phyloP scores from a whole-genome alignment of 805 yeast genomes.

The Metschnikowia proteae region DNA sequence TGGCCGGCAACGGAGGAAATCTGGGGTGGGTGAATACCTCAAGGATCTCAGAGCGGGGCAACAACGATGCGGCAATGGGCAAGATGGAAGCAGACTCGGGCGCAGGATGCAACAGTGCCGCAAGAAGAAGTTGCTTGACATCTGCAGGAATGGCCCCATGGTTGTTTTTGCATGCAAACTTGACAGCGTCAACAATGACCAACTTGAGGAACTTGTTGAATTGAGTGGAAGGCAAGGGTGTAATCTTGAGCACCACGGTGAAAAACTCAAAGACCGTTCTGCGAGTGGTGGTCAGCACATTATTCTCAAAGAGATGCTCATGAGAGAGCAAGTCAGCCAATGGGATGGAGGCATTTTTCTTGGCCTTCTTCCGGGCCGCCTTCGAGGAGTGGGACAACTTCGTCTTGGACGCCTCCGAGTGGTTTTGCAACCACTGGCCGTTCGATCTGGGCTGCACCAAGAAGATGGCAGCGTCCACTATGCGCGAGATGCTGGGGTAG shows the following conservation, averaged over 20 bases:
- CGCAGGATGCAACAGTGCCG: constrained; percentile 68
- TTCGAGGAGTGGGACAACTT: constrained; percentile 12
- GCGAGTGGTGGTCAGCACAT: constrained; percentile 38
- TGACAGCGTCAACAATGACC: constrained; percentile 34
- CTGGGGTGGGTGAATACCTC: constrained; percentile 71
- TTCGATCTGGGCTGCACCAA: constrained; percentile 35
- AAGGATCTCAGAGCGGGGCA: constrained; percentile 48
- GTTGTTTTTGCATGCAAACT: constrained; percentile 22
- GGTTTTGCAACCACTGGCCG: constrained; percentile 1
- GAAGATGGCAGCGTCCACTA: constrained; percentile 54
- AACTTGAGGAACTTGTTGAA: constrained; percentile 51
- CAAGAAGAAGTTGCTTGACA: constrained; percentile 39
- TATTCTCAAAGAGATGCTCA: constrained; percentile 48
- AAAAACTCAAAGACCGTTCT: constrained; percentile 44
- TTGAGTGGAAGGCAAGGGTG: constrained; percentile 57
- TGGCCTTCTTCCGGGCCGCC: constrained; percentile 36
- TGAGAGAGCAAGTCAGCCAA: constrained; percentile 68
- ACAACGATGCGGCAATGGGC: constrained; percentile 61
- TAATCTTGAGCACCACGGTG: constrained; percentile 42
- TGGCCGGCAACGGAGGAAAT: constrained; percentile 48
- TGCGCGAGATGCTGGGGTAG: constrained; percentile 48
- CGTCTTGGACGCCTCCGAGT: constrained; percentile 2
- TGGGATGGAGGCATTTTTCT: constrained; percentile 42
- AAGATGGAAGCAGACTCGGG: constrained; percentile 58
- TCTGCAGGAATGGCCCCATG: constrained; percentile 28